phyloP scores from a whole-genome alignment of 140 eudicot species.

The Stevia rebaudiana region DNA sequence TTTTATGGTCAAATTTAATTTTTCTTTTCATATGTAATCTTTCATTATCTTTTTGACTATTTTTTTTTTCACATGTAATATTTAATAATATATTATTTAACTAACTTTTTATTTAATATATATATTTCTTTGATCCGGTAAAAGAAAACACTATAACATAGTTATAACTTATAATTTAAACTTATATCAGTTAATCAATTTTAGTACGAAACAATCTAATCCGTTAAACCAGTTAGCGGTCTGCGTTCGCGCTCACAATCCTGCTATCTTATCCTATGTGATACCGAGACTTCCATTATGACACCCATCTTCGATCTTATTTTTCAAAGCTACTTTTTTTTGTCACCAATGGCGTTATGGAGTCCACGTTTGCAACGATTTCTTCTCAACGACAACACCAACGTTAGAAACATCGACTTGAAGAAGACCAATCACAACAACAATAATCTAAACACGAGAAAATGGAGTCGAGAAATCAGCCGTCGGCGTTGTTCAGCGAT shows the following conservation, averaged over 20 bases:
- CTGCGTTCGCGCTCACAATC: conserved; percentile 24
- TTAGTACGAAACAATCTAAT: conserved; percentile 24
- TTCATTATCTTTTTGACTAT: too few species aligned
- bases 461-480: conserved; percentile 29
- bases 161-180: too few species aligned
- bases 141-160: too few species aligned
- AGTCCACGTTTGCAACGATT: conserved; percentile 64
- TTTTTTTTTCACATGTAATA: too few species aligned
- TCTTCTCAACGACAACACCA: conserved; percentile 34
- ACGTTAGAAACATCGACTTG: conserved; percentile 20
- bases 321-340: background rate
- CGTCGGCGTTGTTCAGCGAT: conserved; percentile 55
- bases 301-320: too few species aligned
- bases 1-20: too few species aligned
- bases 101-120: too few species aligned
- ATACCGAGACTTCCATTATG: background rate
- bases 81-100: too few species aligned
- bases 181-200: too few species aligned
- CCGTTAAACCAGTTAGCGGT: conserved; percentile 41
- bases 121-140: too few species aligned
- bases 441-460: conserved; percentile 11
- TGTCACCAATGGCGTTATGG: conserved; percentile 53
- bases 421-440: conserved; percentile 33
- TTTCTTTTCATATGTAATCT: too few species aligned
- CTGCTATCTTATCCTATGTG: conserved; percentile 20